These are phyloP conservation scores for Calonectria montana DNA, from an alignment of 2,329 filamentous ascomycete genomes.

Conservation along the genomic window DNA sequence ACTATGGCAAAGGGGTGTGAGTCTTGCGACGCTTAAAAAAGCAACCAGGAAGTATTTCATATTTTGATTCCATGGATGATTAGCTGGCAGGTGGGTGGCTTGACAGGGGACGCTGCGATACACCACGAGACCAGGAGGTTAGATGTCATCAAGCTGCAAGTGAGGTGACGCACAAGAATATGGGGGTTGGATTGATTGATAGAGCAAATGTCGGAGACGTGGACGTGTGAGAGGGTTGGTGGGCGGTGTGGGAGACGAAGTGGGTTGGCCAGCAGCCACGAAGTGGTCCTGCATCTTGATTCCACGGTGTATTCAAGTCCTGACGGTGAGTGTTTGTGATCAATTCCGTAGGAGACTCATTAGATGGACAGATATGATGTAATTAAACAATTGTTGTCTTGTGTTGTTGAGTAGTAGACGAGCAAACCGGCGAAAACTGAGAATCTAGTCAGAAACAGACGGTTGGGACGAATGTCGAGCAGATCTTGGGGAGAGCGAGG, in stretches of 20 bases:
- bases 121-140: neutral
- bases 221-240: neutral
- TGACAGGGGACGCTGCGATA: neutral
- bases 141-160: neutral
- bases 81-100: neutral
- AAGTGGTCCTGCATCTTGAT: neutral
- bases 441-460: neutral
- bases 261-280: conserved; percentile 2
- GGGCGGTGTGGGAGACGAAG: conserved; percentile 5
- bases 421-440: neutral
- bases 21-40: neutral
- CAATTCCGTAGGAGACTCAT: neutral
- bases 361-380: neutral
- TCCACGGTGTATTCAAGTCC: neutral
- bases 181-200: neutral
- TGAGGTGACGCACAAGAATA: neutral
- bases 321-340: neutral
- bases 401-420: neutral
- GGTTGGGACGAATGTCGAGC: conserved; percentile 1
- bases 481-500: neutral
- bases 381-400: neutral
- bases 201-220: neutral
- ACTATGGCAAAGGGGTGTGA: conserved; percentile 11
- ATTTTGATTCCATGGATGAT: neutral
- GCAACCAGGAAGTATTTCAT: neutral